Evolutionary conservation across 805 yeast genomes (phyloP).

Genomic region (Spathaspora girioi): DNA sequence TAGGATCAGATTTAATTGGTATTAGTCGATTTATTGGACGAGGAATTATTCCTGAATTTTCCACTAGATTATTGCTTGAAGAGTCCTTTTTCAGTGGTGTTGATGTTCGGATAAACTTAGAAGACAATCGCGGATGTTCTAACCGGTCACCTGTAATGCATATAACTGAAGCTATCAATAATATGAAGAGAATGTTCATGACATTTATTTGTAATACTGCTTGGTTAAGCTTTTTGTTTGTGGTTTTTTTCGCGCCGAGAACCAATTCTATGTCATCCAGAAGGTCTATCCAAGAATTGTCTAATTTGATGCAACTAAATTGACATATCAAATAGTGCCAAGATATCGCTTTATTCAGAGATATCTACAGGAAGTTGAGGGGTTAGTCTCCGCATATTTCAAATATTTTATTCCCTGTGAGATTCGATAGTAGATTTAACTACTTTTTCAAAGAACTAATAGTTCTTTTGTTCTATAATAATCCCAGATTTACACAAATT

Average conservation of each 20-base stretch:
- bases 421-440: not conserved
- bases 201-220: not conserved
- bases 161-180: not conserved
- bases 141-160: not conserved
- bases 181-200: not conserved
- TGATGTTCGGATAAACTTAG: not conserved
- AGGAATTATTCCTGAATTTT: not conserved
- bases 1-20: conserved; percentile 4
- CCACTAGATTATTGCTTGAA: no score
- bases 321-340: no score
- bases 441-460: not conserved
- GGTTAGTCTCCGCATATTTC: not conserved
- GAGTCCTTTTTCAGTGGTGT: not conserved
- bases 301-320: no score
- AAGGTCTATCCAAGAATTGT: no score
- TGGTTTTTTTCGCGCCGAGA: not conserved
- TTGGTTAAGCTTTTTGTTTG: not conserved
- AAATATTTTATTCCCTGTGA: not conserved
- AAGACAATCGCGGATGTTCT: not conserved
- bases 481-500: not conserved
- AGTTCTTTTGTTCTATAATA: not conserved
- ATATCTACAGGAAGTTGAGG: not conserved
- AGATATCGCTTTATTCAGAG: no score
- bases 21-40: not conserved
- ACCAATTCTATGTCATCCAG: no score